Evolutionary conservation across 2,329 filamentous ascomycete species (phyloP).

Genomic region (Aspergillus oerlinghausenensis): DNA sequence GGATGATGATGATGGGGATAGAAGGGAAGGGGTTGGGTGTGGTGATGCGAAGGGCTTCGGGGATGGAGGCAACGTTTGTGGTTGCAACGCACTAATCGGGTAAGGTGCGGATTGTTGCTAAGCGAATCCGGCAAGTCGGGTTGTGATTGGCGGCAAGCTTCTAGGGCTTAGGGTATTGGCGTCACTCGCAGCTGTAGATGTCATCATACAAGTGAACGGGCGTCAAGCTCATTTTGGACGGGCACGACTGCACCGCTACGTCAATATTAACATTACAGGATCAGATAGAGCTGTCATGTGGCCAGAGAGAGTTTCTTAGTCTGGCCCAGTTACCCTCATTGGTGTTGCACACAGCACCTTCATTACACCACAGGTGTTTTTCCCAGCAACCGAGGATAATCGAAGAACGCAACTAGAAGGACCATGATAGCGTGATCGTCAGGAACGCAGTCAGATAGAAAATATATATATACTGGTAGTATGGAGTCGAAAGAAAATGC

Average conservation of each 20-base stretch:
- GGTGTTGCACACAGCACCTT: no score
- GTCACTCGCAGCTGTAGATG: slow-evolving; percentile 25
- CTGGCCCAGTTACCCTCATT: no score
- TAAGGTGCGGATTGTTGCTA: slow-evolving; percentile 33
- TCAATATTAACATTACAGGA: no score
- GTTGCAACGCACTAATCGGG: slow-evolving; percentile 31
- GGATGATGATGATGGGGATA: slow-evolving; percentile 24
- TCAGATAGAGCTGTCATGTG: no score
- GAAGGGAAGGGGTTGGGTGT: slow-evolving; percentile 18
- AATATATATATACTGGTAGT: no score
- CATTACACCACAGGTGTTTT: no score
- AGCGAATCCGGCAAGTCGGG: slow-evolving; percentile 27
- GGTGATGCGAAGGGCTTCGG: slow-evolving; percentile 6
- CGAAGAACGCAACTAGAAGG: background rate
- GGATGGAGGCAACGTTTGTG: slow-evolving; percentile 22
- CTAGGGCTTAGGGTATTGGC: slow-evolving; percentile 41
- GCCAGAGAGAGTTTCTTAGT: no score
- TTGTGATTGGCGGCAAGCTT: slow-evolving; percentile 19
- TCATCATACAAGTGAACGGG: slow-evolving; percentile 19
- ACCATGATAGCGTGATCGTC: no score
- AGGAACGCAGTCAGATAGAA: no score
- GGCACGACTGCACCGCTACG: background rate
- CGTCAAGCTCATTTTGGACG: background rate
- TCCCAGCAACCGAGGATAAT: no score
- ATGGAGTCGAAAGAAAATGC: no score